A percentile compares a stretch with the other conserved stretches of the same genome.
phyloP scores from a whole-genome alignment of 2,329 filamentous ascomycete genomes.

The Sporothrix mexicana region DNA sequence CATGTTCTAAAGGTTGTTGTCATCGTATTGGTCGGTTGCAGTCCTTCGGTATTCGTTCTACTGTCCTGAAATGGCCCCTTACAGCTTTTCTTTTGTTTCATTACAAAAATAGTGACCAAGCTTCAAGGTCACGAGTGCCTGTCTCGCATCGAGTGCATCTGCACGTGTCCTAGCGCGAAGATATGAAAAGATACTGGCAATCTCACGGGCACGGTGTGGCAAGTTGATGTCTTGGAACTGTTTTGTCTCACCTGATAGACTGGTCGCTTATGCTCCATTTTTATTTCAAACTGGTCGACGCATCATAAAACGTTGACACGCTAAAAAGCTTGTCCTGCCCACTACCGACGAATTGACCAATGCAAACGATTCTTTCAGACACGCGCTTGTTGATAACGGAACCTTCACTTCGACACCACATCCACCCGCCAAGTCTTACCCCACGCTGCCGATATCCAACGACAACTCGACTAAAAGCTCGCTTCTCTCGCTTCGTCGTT shows the following conservation, averaged over 20 bases:
- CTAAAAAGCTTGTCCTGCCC: not conserved
- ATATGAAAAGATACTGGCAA: not conserved
- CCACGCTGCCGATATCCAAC: not conserved
- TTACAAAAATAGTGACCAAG: not conserved
- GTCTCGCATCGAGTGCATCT: not conserved
- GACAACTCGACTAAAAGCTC: not conserved
- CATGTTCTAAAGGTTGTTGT: too few species aligned
- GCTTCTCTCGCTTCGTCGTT: not conserved
- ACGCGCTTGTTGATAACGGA: not conserved
- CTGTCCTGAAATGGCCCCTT: not conserved
- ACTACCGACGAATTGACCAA: conserved; percentile 1
- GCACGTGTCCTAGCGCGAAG: not conserved
- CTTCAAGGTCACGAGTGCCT: not conserved
- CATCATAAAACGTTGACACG: not conserved
- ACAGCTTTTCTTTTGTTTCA: not conserved
- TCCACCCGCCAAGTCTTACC: not conserved
- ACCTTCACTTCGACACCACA: not conserved
- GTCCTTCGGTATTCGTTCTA: too few species aligned
- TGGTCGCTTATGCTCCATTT: conserved; percentile 5
- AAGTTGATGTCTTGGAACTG: too few species aligned
- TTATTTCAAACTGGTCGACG: not conserved
- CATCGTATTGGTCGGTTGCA: too few species aligned
- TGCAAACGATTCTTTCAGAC: not conserved
- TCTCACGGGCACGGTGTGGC: not conserved
- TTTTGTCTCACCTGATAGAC: too few species aligned